These are phyloP conservation scores for Flaveria robusta DNA, from an alignment of 129 eudicot genomes.

Conservation along the genomic window DNA sequence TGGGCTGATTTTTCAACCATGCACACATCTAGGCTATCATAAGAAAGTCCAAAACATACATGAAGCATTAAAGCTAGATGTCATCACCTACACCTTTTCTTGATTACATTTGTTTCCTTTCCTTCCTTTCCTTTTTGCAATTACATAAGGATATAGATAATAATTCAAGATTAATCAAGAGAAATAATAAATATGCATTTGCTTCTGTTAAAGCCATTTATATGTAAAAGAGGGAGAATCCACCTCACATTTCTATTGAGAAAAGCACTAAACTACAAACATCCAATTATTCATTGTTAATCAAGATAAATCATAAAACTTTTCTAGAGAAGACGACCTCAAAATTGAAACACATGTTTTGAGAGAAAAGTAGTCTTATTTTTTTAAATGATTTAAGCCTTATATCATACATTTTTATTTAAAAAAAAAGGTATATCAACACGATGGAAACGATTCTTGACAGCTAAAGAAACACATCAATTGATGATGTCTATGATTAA, in stretches of 20 bases:
- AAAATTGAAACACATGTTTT: neutral
- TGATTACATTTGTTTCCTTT: neutral
- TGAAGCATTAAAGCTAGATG: neutral
- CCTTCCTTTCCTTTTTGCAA: neutral
- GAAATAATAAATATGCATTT: neutral
- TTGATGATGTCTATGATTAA: neutral
- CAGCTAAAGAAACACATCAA: neutral
- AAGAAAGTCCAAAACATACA: too few species aligned
- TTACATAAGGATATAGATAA: constrained; percentile 1
- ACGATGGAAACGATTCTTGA: neutral
- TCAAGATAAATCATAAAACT: neutral
- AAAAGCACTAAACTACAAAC: constrained; percentile 9
- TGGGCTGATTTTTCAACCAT: too few species aligned
- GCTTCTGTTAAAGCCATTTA: neutral
- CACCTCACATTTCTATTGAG: neutral
- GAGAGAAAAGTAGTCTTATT: neutral
- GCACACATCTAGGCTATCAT: too few species aligned
- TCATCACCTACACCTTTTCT: neutral
- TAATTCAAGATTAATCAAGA: neutral
- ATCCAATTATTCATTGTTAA: neutral
- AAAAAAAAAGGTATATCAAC: neutral
- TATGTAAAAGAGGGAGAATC: neutral
- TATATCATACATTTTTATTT: neutral
- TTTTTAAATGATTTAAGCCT: neutral
- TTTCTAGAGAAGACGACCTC: neutral